Evolutionary conservation across 345 rosid genomes (phyloP), one percentile per base, ranked within the genome.

Genomic region (Eucalyptus pauciflora): DNA sequence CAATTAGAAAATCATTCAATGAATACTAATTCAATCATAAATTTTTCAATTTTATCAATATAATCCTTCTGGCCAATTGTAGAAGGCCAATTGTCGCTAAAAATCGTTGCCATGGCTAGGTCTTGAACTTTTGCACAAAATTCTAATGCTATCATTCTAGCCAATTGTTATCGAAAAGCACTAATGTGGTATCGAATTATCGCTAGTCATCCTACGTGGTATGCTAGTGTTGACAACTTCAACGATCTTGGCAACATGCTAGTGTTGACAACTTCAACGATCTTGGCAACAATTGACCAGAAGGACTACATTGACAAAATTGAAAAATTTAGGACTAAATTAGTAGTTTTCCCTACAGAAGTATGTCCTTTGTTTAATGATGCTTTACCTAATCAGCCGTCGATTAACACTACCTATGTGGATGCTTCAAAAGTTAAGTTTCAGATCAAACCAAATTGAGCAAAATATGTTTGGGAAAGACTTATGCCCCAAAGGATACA

Each of bases 61-160:
- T 37, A 18, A 3, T 37, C 46, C 5, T 76, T 71, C 0, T 2
- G 0, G 1, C 37, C 37, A 33, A 33, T 33, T 33, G 37, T 33
- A 33, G 37, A 33, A 33, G 37, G 37, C 27, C 14, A 20, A 76
- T 76, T 33, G 27, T 22, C 2, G 0, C 12, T 4, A 20, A 3
- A 76, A 37, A 76, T 37, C 2, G 8, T 24, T 11, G 7, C 20
- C 46, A 10, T 37, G 14, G 4, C 14, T 1, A 76, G 41, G 3
- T 41, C 13, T 3, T 76, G 20, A 41, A 37, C 5, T 7, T 41
- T 20, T 41, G 5, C 48, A 3, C 29, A 20, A 76, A 5, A 20
- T 37, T 76, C 4, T 1, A 76, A 10, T 10, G 1, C 2, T 37
- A 3, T 37, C 15, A 8, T 20, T 37, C 12, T 10, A 5, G 2